Evolutionary conservation across 1,139 yeast species (phyloP).

Genomic region (Geotrichum histeridarum): DNA sequence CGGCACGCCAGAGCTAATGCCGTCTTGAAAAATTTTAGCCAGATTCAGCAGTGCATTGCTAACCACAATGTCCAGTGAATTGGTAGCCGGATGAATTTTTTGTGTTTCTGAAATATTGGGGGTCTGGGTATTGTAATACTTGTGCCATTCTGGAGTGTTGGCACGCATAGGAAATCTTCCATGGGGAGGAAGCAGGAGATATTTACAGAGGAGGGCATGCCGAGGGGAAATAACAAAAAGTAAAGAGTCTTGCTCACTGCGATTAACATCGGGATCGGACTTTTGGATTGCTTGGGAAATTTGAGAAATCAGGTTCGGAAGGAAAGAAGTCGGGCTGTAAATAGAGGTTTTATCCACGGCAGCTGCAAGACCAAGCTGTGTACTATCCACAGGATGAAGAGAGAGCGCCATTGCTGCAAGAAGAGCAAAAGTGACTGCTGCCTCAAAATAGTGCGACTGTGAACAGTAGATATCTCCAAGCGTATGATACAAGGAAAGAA

Average conservation of each 20-base stretch:
- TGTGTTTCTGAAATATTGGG: neutral
- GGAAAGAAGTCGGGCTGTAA: neutral
- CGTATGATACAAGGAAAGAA: constrained; percentile 30
- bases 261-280: neutral
- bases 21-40: constrained; percentile 38
- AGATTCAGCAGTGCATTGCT: constrained; percentile 35
- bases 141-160: constrained; percentile 15
- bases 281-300: constrained; percentile 8
- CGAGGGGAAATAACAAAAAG: constrained; percentile 12
- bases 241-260: neutral
- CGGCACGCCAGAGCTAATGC: constrained; percentile 33
- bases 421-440: constrained; percentile 22
- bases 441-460: constrained; percentile 21
- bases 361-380: constrained; percentile 5
- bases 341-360: neutral
- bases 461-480: constrained; percentile 27
- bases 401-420: constrained; percentile 17
- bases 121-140: constrained; percentile 7
- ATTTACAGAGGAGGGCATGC: constrained; percentile 13
- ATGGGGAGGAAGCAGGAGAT: constrained; percentile 9
- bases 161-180: constrained; percentile 15
- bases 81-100: neutral
- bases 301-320: constrained; percentile 12
- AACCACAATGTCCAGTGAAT: constrained; percentile 22
- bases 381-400: neutral